phyloP scores from a whole-genome alignment of 2,329 filamentous ascomycete species.

The Nannizziopsis arthrosporioides region DNA sequence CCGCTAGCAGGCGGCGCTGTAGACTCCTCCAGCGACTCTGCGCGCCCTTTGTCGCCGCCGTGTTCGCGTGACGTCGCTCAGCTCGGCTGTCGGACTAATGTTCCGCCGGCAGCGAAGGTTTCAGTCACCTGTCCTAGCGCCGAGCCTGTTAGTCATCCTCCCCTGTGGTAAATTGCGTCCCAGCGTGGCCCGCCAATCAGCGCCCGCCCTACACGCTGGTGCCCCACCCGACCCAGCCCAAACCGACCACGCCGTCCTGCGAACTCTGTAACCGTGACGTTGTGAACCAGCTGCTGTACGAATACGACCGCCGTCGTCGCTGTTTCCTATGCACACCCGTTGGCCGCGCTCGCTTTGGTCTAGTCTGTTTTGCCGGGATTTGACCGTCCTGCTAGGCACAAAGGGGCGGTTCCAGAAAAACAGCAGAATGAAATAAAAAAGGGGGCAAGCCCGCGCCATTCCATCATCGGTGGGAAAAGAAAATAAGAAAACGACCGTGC shows the following conservation, averaged over 20 bases:
- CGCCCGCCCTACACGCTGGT: neutral
- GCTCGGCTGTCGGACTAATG: neutral
- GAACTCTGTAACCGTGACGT: neutral
- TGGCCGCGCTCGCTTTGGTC: too few relatives aligned
- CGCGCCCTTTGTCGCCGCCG: neutral
- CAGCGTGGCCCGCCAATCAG: neutral
- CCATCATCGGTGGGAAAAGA: too few relatives aligned
- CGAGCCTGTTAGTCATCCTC: neutral
- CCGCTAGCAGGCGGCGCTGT: too few relatives aligned
- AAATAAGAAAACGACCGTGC: too few relatives aligned
- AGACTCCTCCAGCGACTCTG: conserved; percentile 2
- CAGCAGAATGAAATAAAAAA: too few relatives aligned
- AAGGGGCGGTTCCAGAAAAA: too few relatives aligned
- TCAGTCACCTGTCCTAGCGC: neutral
- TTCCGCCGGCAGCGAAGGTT: neutral
- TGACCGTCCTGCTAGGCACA: too few relatives aligned
- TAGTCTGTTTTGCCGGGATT: too few relatives aligned
- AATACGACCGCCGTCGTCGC: too few relatives aligned
- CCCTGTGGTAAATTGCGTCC: conserved; percentile 3
- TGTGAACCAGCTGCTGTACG: too few relatives aligned
- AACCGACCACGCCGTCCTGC: neutral
- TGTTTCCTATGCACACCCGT: too few relatives aligned
- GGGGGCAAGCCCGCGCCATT: too few relatives aligned
- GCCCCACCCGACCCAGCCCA: neutral
- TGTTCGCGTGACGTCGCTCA: conserved; percentile 10